Conservation (phyloP, 2,329 filamentous ascomycete species). For the Emericellopsis cladophorae region DNA sequence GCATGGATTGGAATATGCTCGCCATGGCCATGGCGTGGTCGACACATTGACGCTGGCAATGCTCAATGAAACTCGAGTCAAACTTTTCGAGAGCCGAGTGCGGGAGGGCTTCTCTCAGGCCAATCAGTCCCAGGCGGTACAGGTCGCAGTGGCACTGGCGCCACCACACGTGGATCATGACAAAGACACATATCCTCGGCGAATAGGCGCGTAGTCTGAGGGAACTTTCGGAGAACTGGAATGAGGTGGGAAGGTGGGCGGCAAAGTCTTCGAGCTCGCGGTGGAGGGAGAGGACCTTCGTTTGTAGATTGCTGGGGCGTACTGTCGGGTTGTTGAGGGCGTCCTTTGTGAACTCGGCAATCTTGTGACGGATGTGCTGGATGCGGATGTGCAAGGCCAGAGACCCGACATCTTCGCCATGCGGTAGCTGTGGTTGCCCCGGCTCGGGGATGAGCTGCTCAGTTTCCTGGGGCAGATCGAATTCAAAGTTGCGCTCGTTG, state of each 20-base stretch:
- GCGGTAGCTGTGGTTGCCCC: slow-evolving; percentile 23
- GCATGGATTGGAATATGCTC: slow-evolving; percentile 38
- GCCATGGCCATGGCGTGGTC: slow-evolving; percentile 43
- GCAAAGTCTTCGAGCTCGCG: slow-evolving; percentile 40
- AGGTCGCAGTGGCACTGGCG: slow-evolving; percentile 45
- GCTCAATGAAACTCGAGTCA: slow-evolving; percentile 33
- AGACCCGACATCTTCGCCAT: slow-evolving; percentile 40
- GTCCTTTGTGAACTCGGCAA: slow-evolving; percentile 39
- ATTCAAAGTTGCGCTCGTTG: slow-evolving; percentile 36
- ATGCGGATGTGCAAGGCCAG: slow-evolving; percentile 44
- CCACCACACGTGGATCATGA: slow-evolving; percentile 50
- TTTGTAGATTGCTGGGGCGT: slow-evolving; percentile 27
- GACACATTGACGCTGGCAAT: slow-evolving; percentile 37
- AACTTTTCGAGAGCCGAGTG: slow-evolving; percentile 28
- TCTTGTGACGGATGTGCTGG: slow-evolving; percentile 39
- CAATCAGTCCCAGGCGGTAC: slow-evolving; percentile 37
- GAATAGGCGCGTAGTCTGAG: slow-evolving; percentile 43
- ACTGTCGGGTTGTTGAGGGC: slow-evolving; percentile 21
- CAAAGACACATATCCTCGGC: slow-evolving; percentile 40
- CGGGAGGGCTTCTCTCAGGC: slow-evolving; percentile 37
- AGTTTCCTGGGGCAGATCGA: slow-evolving; percentile 41
- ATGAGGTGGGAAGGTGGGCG: slow-evolving; percentile 37
- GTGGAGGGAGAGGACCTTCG: slow-evolving; percentile 30
- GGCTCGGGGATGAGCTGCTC: slow-evolving; percentile 35
- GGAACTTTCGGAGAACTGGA: slow-evolving; percentile 44